Base-by-base conservation (phyloP, 176 grass and related monocot species). In the Saccharum officinarum region DNA sequence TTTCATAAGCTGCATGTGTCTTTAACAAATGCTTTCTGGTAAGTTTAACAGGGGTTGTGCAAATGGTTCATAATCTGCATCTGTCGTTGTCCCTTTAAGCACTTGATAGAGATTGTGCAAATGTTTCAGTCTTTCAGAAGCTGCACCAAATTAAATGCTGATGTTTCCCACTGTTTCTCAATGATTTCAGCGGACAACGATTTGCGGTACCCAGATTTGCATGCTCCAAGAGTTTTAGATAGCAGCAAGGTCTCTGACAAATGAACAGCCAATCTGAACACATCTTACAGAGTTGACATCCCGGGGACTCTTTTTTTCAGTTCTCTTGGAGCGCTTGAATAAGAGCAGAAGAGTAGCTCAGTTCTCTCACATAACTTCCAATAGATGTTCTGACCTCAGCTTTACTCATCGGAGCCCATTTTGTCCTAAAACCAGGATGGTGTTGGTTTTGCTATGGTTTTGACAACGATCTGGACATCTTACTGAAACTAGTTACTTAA, bases 401-500 rank as follows among this genome's bases (percentile, higher is more conserved):
- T 16, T 39, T 66, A 22, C 16, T 47, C 40, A 49, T 67, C 1
- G 8, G 16, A 62, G n/a, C 15, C 75, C 8, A 63, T 80, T 72
- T 72, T 3, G 26, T 77, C 65, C 47, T 61, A 14, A 6, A 68
- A 23, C 12, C 10, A 50, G 44, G 20, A n/a, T 11, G 67, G 26
- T 46, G 17, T 36, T 71, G 45, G 46, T 41, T 42, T 77, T 41
- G 10, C 23, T 31, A 47, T 47, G 52, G 52, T 55, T 55, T 8
- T 10, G 55, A 59, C 55, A 23, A 59, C 55, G 55, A 59, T 59
- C 22, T 31, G 50, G 16, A 30, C 8, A 17, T 83, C 20, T 47
- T 83, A 74, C 70, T 37, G 81, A 75, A 80, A 81, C 63, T 83
- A 62, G 73, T 72, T 65, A 71, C 41, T 38, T 75, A 84, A 41